phyloP scores from a whole-genome alignment of 129 eudicot species.

The Chrysanthemum makinoi region DNA sequence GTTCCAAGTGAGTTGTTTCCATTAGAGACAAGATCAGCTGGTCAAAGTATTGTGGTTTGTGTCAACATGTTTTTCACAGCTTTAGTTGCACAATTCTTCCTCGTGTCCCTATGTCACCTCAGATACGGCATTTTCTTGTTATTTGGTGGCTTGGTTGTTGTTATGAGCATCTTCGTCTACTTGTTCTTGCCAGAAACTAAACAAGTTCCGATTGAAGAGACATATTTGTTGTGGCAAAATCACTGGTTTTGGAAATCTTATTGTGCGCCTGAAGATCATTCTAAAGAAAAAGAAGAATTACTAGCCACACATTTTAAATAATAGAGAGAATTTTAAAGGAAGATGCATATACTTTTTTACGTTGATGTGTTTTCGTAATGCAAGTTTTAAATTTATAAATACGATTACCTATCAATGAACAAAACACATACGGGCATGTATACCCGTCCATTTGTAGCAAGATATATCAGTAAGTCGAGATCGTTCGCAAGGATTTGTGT shows the following conservation, averaged over 20 bases:
- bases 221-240: slow-evolving; percentile 57
- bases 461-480: no score
- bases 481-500: no score
- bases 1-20: slow-evolving; percentile 97
- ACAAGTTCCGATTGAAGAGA: slow-evolving; percentile 89
- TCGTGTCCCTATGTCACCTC: slow-evolving; percentile 68
- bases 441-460: no score
- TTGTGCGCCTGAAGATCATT: slow-evolving; percentile 33
- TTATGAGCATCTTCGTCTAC: slow-evolving; percentile 63
- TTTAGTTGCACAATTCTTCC: slow-evolving; percentile 74
- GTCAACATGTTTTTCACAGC: slow-evolving; percentile 92
- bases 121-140: slow-evolving; percentile 73
- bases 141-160: slow-evolving; percentile 53
- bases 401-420: no score
- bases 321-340: no score
- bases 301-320: no score
- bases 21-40: slow-evolving; percentile 91
- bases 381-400: no score
- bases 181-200: slow-evolving; percentile 86
- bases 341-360: no score
- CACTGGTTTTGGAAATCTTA: slow-evolving; percentile 84
- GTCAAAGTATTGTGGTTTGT: slow-evolving; percentile 89
- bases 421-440: no score
- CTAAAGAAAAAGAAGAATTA: slow-evolving; percentile 21
- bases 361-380: no score